Evolutionary conservation across 192 early-diverging fungal genomes (phyloP).

Genomic region (Umbelopsis vinacea): DNA sequence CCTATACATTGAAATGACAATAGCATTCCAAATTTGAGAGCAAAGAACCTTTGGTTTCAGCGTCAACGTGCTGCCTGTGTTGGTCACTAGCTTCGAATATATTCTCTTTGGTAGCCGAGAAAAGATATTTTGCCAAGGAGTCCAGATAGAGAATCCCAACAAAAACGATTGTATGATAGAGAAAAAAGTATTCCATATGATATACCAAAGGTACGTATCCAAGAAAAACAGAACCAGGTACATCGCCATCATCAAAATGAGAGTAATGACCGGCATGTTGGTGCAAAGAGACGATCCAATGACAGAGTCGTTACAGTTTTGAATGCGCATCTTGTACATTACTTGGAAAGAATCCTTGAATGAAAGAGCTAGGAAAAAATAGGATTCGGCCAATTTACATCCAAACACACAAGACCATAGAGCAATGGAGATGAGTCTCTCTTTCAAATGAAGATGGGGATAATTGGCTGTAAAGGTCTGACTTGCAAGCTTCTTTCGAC

Average conservation of each 20-base stretch:
- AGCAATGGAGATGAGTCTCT: slow-evolving; percentile 71
- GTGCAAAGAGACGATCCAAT: slow-evolving; percentile 61
- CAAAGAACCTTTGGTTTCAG: slow-evolving; percentile 82
- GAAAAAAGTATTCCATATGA: slow-evolving; percentile 84
- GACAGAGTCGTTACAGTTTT: slow-evolving; percentile 64
- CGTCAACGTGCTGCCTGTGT: slow-evolving; percentile 66
- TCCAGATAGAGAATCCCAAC: slow-evolving; percentile 81
- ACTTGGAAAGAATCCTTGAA: slow-evolving; percentile 77
- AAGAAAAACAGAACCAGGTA: slow-evolving; percentile 81
- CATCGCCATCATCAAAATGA: slow-evolving; percentile 73
- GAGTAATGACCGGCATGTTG: slow-evolving; percentile 69
- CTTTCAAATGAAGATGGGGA: slow-evolving; percentile 64
- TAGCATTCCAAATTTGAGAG: slow-evolving; percentile 85
- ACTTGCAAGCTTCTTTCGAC: slow-evolving; percentile 49
- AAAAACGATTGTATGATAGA: slow-evolving; percentile 76
- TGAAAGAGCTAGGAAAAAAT: slow-evolving; percentile 80
- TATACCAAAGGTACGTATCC: slow-evolving; percentile 90
- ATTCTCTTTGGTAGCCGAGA: slow-evolving; percentile 80
- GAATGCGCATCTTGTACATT: slow-evolving; percentile 49
- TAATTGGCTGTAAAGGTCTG: slow-evolving; percentile 78
- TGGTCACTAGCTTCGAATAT: slow-evolving; percentile 74
- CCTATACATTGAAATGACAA: slow-evolving; percentile 82
- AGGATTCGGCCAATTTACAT: slow-evolving; percentile 81
- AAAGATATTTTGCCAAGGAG: slow-evolving; percentile 83
- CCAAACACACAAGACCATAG: slow-evolving; percentile 77